Base-by-base conservation (phyloP, 805 yeast genomes). In the Torulaspora microellipsoides region DNA sequence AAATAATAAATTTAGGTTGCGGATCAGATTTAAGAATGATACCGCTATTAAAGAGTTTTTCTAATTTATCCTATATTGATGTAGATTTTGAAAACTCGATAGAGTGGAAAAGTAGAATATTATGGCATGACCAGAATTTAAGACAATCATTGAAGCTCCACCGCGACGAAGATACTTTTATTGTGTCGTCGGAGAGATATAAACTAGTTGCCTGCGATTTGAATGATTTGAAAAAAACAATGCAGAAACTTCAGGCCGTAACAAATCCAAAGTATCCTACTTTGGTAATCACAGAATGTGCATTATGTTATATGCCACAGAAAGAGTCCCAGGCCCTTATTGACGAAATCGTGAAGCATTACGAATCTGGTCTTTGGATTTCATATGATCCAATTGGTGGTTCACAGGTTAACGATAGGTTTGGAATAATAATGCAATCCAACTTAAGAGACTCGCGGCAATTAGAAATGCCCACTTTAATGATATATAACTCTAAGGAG, bases 1-100 rank as follows among this genome's bases (percentile, higher is more conserved):
- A 83, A 61, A 78, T 78, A 5, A 60, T 83, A 2, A 81, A 80
- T 40, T 75, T 83, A 58, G 87, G 86, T 38, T 79, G 85, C 32
- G 85, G 83, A 2, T 71, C 87, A 0, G 90, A 86, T 38, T 74
- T 83, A 6, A 61, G 83, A 48, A 65, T 67, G 33, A 69, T 76
- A 45, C 64, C 62, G 7, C 49, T 72, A 7, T 54, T 78, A 12
- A 30, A 56, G 7, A 34, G 56, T 15, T 40, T 45, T n/a, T 46
- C 58, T 4, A 41, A 53, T n/a, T 47, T 73, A 23, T 23, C 29
- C 4, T 75, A 70, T 49, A 52, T 73, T 15, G 85, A 79, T 51
- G 53, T 79, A 23, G 85, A 79, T 55, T 79, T 72, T 45, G 59
- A 68, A 1, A 75, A 72, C 34, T 67, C 78, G 1, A 64, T 67